Conservation (phyloP, 768 basidiomycete species). For the Mycena venus region DNA sequence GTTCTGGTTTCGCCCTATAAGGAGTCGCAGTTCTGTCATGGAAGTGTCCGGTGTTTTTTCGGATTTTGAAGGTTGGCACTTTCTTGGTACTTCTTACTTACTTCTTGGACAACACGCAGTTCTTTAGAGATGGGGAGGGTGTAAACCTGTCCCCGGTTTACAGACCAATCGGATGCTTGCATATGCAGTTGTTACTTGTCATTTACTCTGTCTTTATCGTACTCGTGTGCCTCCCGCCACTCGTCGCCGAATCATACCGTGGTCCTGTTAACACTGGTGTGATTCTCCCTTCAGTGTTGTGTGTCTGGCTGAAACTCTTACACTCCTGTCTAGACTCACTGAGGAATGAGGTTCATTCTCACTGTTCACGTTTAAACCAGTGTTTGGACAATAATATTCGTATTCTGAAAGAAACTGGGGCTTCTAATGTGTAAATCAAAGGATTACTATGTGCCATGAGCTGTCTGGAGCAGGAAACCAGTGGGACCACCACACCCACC, state of each 20-base stretch:
- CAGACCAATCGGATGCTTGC: too few species aligned
- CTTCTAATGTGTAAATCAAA: not conserved
- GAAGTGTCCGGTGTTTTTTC: not conserved
- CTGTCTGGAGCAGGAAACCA: not conserved
- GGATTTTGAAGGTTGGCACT: not conserved
- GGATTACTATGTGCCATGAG: not conserved
- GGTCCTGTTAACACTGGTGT: too few species aligned
- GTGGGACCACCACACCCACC: not conserved
- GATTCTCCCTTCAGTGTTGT: too few species aligned
- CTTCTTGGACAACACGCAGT: not conserved
- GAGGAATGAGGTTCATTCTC: not conserved
- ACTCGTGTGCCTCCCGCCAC: too few species aligned
- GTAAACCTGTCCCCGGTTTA: too few species aligned
- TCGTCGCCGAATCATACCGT: too few species aligned
- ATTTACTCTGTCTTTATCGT: too few species aligned
- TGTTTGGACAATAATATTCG: not conserved
- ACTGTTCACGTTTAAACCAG: not conserved
- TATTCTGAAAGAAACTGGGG: not conserved
- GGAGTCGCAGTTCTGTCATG: not conserved
- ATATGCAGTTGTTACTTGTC: too few species aligned
- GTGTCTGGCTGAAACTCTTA: too few species aligned
- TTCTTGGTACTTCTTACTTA: not conserved
- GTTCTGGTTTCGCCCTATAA: not conserved
- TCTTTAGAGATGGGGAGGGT: not conserved
- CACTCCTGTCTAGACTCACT: not conserved